Evolutionary conservation across 2,329 filamentous ascomycete species (phyloP), one percentile per base, ranked within the genome.

Genomic region (Alternaria brassicicola): DNA sequence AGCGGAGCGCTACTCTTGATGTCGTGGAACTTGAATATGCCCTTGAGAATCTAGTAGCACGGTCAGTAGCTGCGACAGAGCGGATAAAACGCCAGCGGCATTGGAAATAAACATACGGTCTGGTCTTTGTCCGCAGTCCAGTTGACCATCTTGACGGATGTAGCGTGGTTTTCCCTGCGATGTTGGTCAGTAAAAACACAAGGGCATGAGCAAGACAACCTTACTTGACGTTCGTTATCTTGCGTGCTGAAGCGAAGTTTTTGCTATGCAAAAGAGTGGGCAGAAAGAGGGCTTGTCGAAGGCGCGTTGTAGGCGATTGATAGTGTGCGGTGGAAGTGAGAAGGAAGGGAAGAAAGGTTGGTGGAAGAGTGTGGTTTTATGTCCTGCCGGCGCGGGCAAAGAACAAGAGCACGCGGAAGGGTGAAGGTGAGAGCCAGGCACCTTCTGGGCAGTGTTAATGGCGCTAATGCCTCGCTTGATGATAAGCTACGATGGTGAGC

Each of bases 41-140:
- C 63, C 9, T 52, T 33, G 5, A 73, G 58, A 21, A 73, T 54
- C 70, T 73, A 19, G 12, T 6, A n/a, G 19, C 36, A 4, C 15
- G 21, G 45, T 64, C 39, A 64, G 46, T 46, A 8, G 21, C n/a
- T 42, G 30, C 7, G 15, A 9, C n/a, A 8, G 4, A 3, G 10
- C 9, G 3, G 1, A 17, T 15, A n/a, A n/a, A n/a, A n/a, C n/a
- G n/a, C n/a, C n/a, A n/a, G 23, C 3, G 9, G 38, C 2, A 10
- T 5, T 3, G 8, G 7, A 26, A 39, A 4, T 41, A 13, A 17
- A 63, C 64, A 41, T 55, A 72, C 70, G 6, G 62, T 53, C 6
- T 60, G 52, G 12, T 73, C 69, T 13, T 66, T 61, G 13, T 70
- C 68, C 1, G 62, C 35, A 3, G 52, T 69, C 70, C 70, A 73